These are phyloP conservation scores for Plasmodium gallinaceum DNA, from an alignment of 169 alveolate species.

Conservation along the genomic window DNA sequence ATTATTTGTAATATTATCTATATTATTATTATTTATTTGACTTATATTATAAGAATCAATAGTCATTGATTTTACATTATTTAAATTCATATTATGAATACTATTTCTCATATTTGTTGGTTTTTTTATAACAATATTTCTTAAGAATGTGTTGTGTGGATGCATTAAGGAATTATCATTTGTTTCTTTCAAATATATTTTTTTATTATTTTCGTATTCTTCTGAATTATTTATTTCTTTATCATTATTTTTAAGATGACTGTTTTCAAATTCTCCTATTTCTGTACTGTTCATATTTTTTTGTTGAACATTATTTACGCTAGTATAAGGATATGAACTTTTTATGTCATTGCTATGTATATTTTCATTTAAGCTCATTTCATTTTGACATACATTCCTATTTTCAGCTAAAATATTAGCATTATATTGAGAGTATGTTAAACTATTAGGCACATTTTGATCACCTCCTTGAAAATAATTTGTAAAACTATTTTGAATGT, in stretches of 20 bases:
- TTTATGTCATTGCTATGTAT: neutral
- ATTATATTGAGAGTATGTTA: neutral
- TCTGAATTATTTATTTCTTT: neutral
- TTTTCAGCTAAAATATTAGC: neutral
- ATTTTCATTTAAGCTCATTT: neutral
- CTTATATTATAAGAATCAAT: conserved; percentile 7
- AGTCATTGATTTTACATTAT: conserved; percentile 55
- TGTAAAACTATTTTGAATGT: too few relatives aligned
- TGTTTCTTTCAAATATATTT: neutral
- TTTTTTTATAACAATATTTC: conserved; percentile 43
- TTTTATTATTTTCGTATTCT: neutral
- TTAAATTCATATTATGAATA: conserved; percentile 29
- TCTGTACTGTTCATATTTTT: conserved; percentile 8
- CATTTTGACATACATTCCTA: neutral
- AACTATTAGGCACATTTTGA: too few relatives aligned
- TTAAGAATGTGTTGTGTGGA: conserved; percentile 26
- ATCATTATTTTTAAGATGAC: neutral
- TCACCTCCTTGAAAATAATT: too few relatives aligned
- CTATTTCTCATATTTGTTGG: conserved; percentile 54
- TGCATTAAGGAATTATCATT: conserved; percentile 18
- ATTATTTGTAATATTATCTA: neutral
- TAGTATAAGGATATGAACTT: neutral
- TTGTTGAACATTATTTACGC: neutral
- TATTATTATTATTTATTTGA: neutral
- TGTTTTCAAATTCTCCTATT: neutral